Base-by-base conservation (phyloP, 257 asterid species). In the Petunia secreta region DNA sequence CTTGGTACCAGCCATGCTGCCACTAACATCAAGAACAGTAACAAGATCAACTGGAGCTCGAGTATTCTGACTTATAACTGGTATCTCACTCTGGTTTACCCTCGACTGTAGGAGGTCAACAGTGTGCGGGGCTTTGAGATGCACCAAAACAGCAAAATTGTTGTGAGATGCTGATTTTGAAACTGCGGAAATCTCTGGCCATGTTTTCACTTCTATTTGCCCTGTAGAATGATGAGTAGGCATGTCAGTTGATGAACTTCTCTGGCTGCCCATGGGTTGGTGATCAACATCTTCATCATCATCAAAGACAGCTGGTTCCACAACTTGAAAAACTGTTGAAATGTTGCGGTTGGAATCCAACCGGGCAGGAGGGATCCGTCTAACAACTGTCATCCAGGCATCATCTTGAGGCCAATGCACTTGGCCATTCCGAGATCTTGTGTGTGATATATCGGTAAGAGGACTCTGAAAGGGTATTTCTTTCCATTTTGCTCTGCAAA, bases 1-100 rank as follows among this genome's bases (percentile, higher is more conserved):
- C 89, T 95, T 95, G 60, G 96, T 91, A 65, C 99, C 99, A 2
- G 97, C 91, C 99, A 95, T 95, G 88, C 99, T 95, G 40, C 99
- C 99, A 84, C 99, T 95, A 63, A 93, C 93, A 87, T 95, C 99
- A 83, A 95, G 93, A 48, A 95, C 91, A 0, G 99, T 89, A 63
- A 93, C 94, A 4, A 95, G 94, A 85, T 95, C 99, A 59, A 95
- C 87, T 0, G 96, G 94, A 59, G 94, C 94, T 38, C 97, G 96
- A 75, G 92, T 81, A 75, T 80, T 84, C 75, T 85, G 89, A 77
- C 83, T 76, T 4, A 39, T 57, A 55, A n/a, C 63, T 15, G 82
- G 75, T 71, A 79, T 80, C 59, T 78, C 87, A 63, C 85, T 82
- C 55, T 75, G 86, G 68, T 86, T 86, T 10, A 60, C 44, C 65